Conservation (phyloP, 192 early-diverging fungal species). For the Backusella luteola region DNA sequence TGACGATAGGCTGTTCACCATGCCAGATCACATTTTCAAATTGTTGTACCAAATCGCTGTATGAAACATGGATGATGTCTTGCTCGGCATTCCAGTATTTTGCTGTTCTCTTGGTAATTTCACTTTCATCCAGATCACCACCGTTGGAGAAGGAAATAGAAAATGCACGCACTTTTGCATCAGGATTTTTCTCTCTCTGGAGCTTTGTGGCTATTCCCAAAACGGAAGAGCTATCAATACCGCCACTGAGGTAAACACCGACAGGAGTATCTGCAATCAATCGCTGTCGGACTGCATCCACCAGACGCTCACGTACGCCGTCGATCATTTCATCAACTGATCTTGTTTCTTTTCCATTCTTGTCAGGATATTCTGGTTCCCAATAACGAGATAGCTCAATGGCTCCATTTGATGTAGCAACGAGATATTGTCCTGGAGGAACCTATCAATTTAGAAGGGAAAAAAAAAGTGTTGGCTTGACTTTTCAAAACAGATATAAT, state of each 20-base stretch:
- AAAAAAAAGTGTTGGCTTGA: background rate
- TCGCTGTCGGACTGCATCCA: background rate
- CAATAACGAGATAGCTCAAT: background rate
- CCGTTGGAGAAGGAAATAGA: background rate
- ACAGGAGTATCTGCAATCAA: background rate
- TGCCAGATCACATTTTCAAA: background rate
- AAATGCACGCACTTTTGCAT: background rate
- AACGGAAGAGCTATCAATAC: background rate
- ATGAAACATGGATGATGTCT: background rate
- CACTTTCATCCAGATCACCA: background rate
- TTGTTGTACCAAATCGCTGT: background rate
- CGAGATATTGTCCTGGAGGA: background rate
- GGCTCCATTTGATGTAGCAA: background rate
- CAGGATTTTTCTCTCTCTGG: background rate
- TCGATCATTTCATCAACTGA: background rate
- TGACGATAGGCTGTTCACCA: background rate
- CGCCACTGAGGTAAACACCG: background rate
- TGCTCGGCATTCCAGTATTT: background rate
- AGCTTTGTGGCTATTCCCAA: background rate
- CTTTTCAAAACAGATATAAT: background rate
- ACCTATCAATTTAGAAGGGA: background rate
- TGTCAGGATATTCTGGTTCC: background rate
- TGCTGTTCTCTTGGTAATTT: background rate
- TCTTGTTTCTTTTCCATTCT: background rate
- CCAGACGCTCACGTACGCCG: background rate